phyloP scores from a whole-genome alignment of 2,329 filamentous ascomycete genomes.

The Colletotrichum scovillei region DNA sequence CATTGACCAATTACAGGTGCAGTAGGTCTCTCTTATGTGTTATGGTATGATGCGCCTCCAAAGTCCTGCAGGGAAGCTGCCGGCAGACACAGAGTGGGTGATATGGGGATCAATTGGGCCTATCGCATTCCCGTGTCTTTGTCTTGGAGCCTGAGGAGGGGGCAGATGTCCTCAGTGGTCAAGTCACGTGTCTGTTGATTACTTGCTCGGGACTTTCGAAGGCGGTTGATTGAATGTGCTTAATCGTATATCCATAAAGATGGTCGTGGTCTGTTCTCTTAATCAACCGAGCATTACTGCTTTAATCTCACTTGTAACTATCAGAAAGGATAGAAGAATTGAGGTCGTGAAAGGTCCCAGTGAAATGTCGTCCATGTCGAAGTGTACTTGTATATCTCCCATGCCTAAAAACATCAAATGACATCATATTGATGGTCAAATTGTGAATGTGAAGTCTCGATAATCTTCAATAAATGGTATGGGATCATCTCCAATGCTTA shows the following conservation, averaged over 20 bases:
- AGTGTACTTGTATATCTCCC: too few species aligned
- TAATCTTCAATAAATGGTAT: too few species aligned
- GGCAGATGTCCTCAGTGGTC: background rate
- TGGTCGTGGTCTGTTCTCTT: background rate
- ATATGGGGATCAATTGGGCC: background rate
- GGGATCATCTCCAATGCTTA: too few species aligned
- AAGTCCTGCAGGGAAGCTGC: background rate
- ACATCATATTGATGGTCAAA: too few species aligned
- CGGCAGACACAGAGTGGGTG: background rate
- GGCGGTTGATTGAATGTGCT: background rate
- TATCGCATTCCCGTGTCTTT: background rate
- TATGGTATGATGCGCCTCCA: background rate
- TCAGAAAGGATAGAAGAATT: too few species aligned
- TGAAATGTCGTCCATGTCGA: too few species aligned
- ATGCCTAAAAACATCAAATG: accelerated
- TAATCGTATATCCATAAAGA: background rate
- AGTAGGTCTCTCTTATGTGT: background rate
- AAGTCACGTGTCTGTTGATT: background rate
- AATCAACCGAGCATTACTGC: too few species aligned
- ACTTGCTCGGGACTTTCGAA: background rate
- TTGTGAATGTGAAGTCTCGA: too few species aligned
- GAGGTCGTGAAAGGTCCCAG: too few species aligned
- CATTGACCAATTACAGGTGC: background rate
- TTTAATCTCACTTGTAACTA: too few species aligned
- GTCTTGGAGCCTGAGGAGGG: too few species aligned